Conservation (phyloP, 306 rosid species). For the Urtica urens region DNA sequence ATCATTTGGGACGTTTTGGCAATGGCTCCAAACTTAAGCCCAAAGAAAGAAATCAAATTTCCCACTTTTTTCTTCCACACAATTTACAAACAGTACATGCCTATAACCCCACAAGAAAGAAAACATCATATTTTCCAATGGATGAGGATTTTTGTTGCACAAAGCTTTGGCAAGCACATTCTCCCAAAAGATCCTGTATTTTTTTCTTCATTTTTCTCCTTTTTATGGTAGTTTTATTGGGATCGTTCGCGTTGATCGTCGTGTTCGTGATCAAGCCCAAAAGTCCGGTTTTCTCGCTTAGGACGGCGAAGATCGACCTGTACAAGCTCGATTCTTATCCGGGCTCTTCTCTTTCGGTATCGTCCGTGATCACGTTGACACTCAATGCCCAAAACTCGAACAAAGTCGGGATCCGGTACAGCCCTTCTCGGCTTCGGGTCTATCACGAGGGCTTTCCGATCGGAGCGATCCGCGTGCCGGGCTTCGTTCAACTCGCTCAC, state of each 20-base stretch:
- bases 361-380: slow-evolving; percentile 31
- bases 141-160: slow-evolving; percentile 15
- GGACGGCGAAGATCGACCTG: slow-evolving; percentile 14
- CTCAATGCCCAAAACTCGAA: slow-evolving; percentile 32
- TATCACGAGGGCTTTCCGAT: slow-evolving; percentile 21
- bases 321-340: slow-evolving; percentile 18
- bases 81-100: neutral
- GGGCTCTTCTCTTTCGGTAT: slow-evolving; percentile 17
- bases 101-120: neutral
- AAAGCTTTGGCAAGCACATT: slow-evolving; percentile 8
- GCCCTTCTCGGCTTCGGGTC: slow-evolving; percentile 24
- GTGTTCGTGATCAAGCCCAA: slow-evolving; percentile 27
- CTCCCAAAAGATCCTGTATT: slow-evolving; percentile 26
- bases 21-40: slow-evolving; percentile 15
- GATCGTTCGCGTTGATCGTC: slow-evolving; percentile 17
- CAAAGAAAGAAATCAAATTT: slow-evolving; percentile 39
- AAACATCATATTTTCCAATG: slow-evolving; percentile 16
- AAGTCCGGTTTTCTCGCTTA: slow-evolving; percentile 23
- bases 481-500: slow-evolving; percentile 43
- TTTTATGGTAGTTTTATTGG: slow-evolving; percentile 15
- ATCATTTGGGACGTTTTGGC: slow-evolving; percentile 15
- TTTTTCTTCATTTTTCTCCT: slow-evolving; percentile 25
- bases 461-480: slow-evolving; percentile 31
- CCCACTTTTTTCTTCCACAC: slow-evolving; percentile 1
- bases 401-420: slow-evolving; percentile 32